phyloP scores from a whole-genome alignment of 83 land plant genomes.

The Diphasiastrum complanatum region DNA sequence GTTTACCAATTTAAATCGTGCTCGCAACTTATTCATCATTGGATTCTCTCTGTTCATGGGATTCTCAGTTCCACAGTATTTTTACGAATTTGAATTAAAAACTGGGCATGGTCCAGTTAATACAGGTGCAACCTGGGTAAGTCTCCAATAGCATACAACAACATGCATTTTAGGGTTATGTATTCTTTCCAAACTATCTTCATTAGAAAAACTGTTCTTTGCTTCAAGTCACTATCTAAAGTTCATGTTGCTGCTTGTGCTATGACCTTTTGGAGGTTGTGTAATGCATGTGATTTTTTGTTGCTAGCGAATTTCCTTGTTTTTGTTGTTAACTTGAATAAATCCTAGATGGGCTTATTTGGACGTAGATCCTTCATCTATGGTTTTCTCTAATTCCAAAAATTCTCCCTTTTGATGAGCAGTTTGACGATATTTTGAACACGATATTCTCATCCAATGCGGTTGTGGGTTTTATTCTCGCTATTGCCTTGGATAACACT shows the following conservation, averaged over 20 bases:
- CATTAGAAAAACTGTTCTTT: background rate
- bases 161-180: no score
- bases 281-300: no score
- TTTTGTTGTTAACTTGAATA: background rate
- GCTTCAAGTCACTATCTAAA: background rate
- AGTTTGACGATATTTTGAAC: constrained; percentile 34
- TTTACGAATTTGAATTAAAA: constrained; percentile 15
- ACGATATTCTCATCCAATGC: constrained; percentile 18
- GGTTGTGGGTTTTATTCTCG: constrained; percentile 21
- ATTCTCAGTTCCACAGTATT: constrained; percentile 33
- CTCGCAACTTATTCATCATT: constrained; percentile 29
- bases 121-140: constrained; percentile 29
- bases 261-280: no score
- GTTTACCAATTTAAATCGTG: constrained; percentile 26
- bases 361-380: background rate
- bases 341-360: background rate
- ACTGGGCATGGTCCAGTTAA: constrained; percentile 30
- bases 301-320: no score
- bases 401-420: no score
- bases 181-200: background rate
- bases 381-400: background rate
- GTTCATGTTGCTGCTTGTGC: no score
- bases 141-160: background rate
- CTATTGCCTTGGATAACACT: constrained; percentile 19
- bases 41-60: constrained; percentile 31